Evolutionary conservation across 768 basidiomycete genomes (phyloP).

Genomic region (Obba rivulosa): DNA sequence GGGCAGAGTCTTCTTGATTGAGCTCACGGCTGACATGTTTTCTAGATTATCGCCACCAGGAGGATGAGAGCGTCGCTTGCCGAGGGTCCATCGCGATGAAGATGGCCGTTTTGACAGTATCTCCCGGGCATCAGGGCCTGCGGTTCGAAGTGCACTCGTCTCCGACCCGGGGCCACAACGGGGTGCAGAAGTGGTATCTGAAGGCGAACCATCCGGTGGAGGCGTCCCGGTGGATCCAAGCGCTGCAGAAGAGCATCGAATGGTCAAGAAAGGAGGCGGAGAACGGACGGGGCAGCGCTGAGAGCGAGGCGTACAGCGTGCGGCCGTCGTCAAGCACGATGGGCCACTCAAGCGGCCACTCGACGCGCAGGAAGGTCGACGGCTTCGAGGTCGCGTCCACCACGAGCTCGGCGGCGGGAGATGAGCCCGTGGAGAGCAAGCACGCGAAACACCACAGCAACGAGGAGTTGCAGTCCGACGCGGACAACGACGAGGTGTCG

Average conservation of each 20-base stretch:
- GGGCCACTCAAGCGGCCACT: neutral
- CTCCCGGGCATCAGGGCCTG: conserved; percentile 48
- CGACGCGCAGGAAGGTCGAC: conserved; percentile 3
- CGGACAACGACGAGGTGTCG: conserved; percentile 45
- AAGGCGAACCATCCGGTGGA: conserved; percentile 87
- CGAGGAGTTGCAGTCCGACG: conserved; percentile 33
- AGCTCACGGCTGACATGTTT: neutral
- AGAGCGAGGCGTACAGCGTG: conserved; percentile 38
- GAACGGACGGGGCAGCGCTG: conserved; percentile 35
- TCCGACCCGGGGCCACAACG: conserved; percentile 41
- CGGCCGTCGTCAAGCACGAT: conserved; percentile 9
- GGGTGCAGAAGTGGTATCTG: conserved; percentile 73
- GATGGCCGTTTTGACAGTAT: conserved; percentile 58
- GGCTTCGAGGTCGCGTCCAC: conserved; percentile 4
- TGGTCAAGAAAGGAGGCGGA: conserved; percentile 46
- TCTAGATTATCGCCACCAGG: conserved; percentile 77
- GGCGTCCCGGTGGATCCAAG: conserved; percentile 81
- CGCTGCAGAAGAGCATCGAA: conserved; percentile 68
- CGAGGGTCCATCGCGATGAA: conserved; percentile 89
- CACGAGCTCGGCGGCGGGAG: conserved; percentile 22
- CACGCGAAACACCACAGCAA: conserved; percentile 18
- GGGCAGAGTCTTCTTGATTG: neutral
- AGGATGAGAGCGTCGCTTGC: conserved; percentile 81
- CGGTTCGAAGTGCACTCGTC: conserved; percentile 80
- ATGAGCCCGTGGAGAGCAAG: conserved; percentile 24